Percentiles rank a stretch among this genome's conserved stretches.
phyloP scores from a whole-genome alignment of 2,329 filamentous ascomycete genomes.

The Colletotrichum destructivum region DNA sequence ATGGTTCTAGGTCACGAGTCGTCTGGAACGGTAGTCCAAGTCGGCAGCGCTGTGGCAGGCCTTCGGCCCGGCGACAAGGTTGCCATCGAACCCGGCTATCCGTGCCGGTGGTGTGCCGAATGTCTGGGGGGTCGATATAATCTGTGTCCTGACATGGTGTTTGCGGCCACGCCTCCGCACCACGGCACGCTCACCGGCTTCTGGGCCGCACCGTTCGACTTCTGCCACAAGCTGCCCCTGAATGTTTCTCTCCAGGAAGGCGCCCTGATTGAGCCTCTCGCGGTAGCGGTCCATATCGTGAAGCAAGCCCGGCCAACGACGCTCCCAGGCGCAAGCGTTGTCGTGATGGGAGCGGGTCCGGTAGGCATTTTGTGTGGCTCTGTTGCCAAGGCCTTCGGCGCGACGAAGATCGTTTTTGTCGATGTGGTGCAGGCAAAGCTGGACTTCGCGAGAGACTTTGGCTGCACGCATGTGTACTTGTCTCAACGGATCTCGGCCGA shows the following conservation, averaged over 20 bases:
- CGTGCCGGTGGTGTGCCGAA: slow-evolving; percentile 52
- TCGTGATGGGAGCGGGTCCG: slow-evolving; percentile 59
- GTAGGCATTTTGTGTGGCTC: slow-evolving; percentile 64
- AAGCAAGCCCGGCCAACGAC: too few species aligned
- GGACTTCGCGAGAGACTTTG: slow-evolving; percentile 60
- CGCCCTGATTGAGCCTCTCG: slow-evolving; percentile 67
- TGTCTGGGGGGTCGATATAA: slow-evolving; percentile 60
- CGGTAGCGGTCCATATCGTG: slow-evolving; percentile 64
- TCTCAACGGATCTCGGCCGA: slow-evolving; percentile 48
- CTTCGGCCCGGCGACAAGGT: slow-evolving; percentile 61
- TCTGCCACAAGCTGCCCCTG: too few species aligned
- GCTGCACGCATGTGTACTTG: slow-evolving; percentile 57
- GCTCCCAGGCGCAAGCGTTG: too few species aligned
- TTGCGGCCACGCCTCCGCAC: slow-evolving; percentile 65
- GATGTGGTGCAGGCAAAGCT: slow-evolving; percentile 60
- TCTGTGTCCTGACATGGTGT: slow-evolving; percentile 59
- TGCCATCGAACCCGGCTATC: slow-evolving; percentile 64
- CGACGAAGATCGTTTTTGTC: slow-evolving; percentile 61
- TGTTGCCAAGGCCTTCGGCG: slow-evolving; percentile 62
- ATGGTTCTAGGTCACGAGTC: slow-evolving; percentile 65
- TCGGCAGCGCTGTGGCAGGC: slow-evolving; percentile 58
- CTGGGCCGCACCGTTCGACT: slow-evolving; percentile 44
- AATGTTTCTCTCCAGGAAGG: slow-evolving; percentile 65
- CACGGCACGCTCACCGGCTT: slow-evolving; percentile 66
- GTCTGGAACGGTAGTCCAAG: slow-evolving; percentile 57